phyloP scores from a whole-genome alignment of 2,329 filamentous ascomycete genomes.

The Triangularia setosa region DNA sequence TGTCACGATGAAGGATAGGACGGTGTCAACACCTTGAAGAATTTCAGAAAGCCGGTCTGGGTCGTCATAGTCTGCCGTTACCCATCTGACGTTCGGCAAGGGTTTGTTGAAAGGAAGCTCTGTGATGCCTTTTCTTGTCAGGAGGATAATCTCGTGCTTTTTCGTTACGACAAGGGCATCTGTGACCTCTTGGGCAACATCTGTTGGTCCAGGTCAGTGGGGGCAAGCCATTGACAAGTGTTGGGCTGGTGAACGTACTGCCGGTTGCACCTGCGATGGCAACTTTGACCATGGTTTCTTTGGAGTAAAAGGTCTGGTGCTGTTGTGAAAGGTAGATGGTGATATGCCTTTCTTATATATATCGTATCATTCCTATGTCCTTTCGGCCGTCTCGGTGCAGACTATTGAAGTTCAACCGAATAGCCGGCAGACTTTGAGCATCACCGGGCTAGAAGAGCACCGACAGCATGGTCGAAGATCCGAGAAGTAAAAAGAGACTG shows the following conservation, averaged over 20 bases:
- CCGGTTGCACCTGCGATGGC: neutral
- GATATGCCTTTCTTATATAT: too few relatives aligned
- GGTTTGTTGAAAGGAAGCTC: neutral
- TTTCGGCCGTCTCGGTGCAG: too few relatives aligned
- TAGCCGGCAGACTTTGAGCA: too few relatives aligned
- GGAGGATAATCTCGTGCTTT: neutral
- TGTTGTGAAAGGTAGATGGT: too few relatives aligned
- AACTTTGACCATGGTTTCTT: neutral
- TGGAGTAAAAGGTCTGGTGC: neutral
- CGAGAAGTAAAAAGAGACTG: too few relatives aligned
- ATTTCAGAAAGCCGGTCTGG: conserved; percentile 15
- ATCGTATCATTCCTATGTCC: too few relatives aligned
- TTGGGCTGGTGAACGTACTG: neutral
- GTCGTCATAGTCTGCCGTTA: conserved; percentile 20
- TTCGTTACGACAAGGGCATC: neutral
- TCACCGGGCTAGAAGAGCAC: too few relatives aligned
- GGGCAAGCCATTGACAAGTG: neutral
- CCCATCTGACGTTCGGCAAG: conserved; percentile 1
- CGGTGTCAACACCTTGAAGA: conserved; percentile 25
- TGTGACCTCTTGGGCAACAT: conserved; percentile 1
- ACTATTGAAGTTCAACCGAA: too few relatives aligned
- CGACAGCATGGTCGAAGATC: too few relatives aligned
- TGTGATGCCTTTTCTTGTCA: neutral
- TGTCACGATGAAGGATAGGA: conserved; percentile 26
- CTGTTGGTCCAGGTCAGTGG: neutral